phyloP scores from a whole-genome alignment of 768 basidiomycete genomes.

The Leccinum aurantiacum region DNA sequence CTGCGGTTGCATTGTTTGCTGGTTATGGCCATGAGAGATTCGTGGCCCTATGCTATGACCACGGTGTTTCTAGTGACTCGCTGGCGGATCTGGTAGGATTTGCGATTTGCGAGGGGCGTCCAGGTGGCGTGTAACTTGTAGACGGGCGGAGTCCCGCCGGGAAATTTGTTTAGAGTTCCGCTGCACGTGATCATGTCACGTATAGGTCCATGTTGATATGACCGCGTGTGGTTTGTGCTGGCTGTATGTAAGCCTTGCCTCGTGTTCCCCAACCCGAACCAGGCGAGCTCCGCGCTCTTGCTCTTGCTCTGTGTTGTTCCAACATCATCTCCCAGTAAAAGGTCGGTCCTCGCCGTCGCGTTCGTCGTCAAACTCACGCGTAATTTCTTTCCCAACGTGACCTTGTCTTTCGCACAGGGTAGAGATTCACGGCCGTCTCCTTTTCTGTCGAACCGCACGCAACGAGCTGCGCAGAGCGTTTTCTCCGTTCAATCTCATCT shows the following conservation, averaged over 20 bases:
- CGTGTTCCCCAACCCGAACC: constrained; percentile 30
- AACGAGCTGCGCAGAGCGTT: constrained; percentile 32
- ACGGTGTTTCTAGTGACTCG: not conserved
- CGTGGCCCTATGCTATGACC: not conserved
- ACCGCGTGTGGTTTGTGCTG: constrained; percentile 11
- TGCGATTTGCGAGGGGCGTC: not conserved
- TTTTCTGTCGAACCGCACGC: constrained; percentile 11
- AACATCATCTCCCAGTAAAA: constrained; percentile 23
- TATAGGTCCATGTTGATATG: constrained; percentile 9
- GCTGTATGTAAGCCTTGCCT: constrained; percentile 31
- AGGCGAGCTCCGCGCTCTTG: constrained; percentile 24
- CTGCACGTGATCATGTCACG: constrained; percentile 25
- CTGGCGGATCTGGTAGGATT: not conserved
- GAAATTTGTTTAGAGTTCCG: not conserved
- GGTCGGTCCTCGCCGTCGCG: constrained; percentile 17
- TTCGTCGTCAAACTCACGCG: constrained; percentile 1
- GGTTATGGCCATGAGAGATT: not conserved
- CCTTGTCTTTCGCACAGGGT: not conserved
- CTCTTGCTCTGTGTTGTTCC: constrained; percentile 24
- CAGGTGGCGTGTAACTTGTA: not conserved
- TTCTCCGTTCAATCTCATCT: constrained; percentile 24
- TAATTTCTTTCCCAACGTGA: not conserved
- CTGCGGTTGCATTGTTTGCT: too few species aligned
- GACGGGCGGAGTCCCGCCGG: too few species aligned
- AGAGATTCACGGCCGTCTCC: constrained; percentile 1